These are phyloP conservation scores for Hypoxylon rickii DNA, from an alignment of 495 filamentous ascomycete species.

Conservation along the genomic window DNA sequence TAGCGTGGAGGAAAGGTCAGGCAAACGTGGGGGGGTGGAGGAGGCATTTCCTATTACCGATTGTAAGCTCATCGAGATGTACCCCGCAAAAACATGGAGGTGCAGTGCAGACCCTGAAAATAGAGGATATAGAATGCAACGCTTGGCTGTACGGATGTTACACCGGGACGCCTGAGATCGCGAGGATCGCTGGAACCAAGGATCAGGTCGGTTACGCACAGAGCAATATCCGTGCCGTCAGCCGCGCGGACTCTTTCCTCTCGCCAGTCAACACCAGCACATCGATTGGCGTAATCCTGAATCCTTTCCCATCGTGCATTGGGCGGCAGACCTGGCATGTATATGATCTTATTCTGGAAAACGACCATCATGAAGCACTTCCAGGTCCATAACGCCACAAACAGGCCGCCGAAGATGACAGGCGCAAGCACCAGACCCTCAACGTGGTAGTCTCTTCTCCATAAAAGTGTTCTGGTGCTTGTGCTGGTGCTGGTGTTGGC, in stretches of 20 bases:
- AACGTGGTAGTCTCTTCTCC: slow-evolving; percentile 48
- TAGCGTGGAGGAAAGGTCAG: slow-evolving; percentile 64
- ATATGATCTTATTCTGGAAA: slow-evolving; percentile 84
- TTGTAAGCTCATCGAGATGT: slow-evolving; percentile 37
- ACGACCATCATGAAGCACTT: slow-evolving; percentile 81
- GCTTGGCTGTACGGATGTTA: slow-evolving; percentile 10
- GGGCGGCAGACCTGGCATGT: slow-evolving; percentile 75
- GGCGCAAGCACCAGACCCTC: slow-evolving; percentile 65
- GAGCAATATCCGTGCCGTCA: slow-evolving; percentile 62
- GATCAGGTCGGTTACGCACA: slow-evolving; percentile 34
- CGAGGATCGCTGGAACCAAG: slow-evolving; percentile 11
- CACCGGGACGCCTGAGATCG: slow-evolving; percentile 1
- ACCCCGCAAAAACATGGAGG: slow-evolving; percentile 6
- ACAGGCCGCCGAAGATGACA: slow-evolving; percentile 65
- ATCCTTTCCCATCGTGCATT: slow-evolving; percentile 62
- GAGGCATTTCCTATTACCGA: slow-evolving; percentile 61
- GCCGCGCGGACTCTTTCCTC: slow-evolving; percentile 56
- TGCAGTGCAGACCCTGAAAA: slow-evolving; percentile 57
- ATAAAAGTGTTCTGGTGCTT: no score
- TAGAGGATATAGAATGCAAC: slow-evolving; percentile 56
- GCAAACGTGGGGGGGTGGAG: slow-evolving; percentile 70
- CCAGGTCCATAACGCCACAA: slow-evolving; percentile 72
- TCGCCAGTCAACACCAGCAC: slow-evolving; percentile 64
- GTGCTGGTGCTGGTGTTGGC: no score
- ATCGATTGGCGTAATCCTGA: slow-evolving; percentile 60